Percentiles rank a stretch among this genome's conserved stretches.
These are phyloP conservation scores for Macrotyloma uniflorum DNA, from an alignment of 306 rosid species.

Conservation along the genomic window DNA sequence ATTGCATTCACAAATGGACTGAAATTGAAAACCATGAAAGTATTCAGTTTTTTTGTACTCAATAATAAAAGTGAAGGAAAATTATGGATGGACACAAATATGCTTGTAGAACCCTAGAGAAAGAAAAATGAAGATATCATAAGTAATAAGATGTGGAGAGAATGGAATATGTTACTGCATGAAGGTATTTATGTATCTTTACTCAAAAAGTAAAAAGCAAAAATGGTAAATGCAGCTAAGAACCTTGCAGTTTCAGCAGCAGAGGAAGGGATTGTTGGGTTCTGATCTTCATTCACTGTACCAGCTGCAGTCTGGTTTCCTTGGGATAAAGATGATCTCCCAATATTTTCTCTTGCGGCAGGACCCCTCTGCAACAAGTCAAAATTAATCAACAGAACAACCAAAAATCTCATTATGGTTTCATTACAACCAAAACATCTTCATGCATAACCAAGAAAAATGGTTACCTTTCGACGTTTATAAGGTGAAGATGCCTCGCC, in stretches of 20 bases:
- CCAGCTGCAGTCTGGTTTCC: neutral
- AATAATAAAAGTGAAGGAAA: neutral
- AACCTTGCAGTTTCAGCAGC: neutral
- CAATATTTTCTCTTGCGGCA: neutral
- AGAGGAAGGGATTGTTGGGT: neutral
- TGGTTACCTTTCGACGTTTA: constrained; percentile 20
- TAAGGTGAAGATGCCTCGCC: neutral
- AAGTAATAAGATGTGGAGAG: neutral
- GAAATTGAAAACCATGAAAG: neutral
- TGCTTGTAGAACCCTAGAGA: neutral
- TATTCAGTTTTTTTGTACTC: neutral
- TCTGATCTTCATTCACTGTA: neutral
- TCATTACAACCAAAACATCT: neutral
- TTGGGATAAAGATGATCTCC: neutral
- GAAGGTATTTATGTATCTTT: neutral
- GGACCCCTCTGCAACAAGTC: neutral
- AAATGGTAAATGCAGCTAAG: neutral
- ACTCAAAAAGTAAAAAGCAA: neutral
- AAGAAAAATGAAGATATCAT: neutral
- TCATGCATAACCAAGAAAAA: neutral
- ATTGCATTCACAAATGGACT: neutral
- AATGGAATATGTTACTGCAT: neutral
- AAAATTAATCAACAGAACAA: neutral
- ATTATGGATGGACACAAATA: neutral
- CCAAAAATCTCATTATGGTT: neutral